A percentile compares a stretch with the other conserved stretches of the same genome.
These are phyloP conservation scores for Pisolithus albus DNA, from an alignment of 768 basidiomycete species.

Conservation along the genomic window DNA sequence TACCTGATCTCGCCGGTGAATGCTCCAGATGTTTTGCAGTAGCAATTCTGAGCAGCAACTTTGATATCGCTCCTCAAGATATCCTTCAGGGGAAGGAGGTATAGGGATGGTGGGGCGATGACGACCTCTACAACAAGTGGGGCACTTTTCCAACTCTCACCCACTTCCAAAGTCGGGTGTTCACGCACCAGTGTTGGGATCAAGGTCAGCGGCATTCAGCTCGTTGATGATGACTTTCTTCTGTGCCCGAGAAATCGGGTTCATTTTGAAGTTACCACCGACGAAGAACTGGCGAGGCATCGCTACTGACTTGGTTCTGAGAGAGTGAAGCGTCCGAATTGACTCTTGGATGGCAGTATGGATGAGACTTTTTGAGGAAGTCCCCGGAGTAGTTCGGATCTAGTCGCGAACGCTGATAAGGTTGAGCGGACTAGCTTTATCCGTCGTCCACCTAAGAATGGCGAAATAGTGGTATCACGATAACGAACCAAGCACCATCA, in stretches of 20 bases:
- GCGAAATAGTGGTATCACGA: too few relatives aligned
- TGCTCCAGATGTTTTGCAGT: constrained; percentile 77
- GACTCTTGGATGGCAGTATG: too few relatives aligned
- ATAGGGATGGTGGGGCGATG: constrained; percentile 85
- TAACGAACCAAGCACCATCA: too few relatives aligned
- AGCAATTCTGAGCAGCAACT: constrained; percentile 89
- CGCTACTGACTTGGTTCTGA: constrained; percentile 3
- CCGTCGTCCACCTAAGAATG: too few relatives aligned
- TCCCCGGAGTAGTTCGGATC: too few relatives aligned
- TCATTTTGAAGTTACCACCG: constrained; percentile 99
- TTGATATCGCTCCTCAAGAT: constrained; percentile 59
- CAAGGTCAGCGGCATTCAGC: constrained; percentile 76
- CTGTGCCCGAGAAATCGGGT: constrained; percentile 61
- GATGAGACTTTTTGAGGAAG: too few relatives aligned
- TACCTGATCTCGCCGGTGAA: constrained; percentile 97
- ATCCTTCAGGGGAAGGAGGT: constrained; percentile 68
- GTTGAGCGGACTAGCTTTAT: too few relatives aligned
- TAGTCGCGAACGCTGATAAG: too few relatives aligned
- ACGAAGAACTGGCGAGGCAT: constrained; percentile 89
- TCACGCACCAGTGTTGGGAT: constrained; percentile 63
- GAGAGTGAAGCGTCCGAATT: too few relatives aligned
- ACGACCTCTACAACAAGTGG: constrained; percentile 65
- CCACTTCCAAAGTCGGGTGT: background rate
- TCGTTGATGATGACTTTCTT: constrained; percentile 58
- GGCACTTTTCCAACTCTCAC: constrained; percentile 9